These are phyloP conservation scores for Maudiozyma barnettii DNA, from an alignment of 805 yeast genomes.

Conservation along the genomic window DNA sequence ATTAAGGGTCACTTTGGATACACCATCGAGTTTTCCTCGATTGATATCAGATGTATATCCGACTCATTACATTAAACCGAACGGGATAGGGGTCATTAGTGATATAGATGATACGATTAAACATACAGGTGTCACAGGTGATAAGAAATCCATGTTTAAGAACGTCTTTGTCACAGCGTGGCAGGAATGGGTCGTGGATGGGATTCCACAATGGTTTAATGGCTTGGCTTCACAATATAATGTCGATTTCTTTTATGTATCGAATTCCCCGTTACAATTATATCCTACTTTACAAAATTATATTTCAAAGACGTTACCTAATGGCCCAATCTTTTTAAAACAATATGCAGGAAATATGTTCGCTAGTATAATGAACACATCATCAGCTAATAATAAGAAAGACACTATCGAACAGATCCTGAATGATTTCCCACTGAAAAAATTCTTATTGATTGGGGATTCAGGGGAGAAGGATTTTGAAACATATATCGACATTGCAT, in stretches of 20 bases:
- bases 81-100: conserved; percentile 67
- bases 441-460: conserved; percentile 83
- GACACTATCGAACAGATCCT: conserved; percentile 53
- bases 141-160: conserved; percentile 71
- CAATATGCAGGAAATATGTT: conserved; percentile 77
- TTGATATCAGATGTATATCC: conserved; percentile 11
- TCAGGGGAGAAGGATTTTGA: conserved; percentile 94
- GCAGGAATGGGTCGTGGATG: conserved; percentile 60
- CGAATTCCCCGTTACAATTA: conserved; percentile 92
- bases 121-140: conserved; percentile 81
- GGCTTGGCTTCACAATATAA: conserved; percentile 34
- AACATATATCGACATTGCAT: conserved; percentile 70
- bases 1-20: conserved; percentile 17
- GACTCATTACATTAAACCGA: conserved; percentile 12
- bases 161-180: conserved; percentile 65
- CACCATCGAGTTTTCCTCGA: conserved; percentile 12
- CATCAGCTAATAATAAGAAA: conserved; percentile 73
- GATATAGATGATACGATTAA: conserved; percentile 95
- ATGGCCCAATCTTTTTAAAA: conserved; percentile 78
- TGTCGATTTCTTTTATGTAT: conserved; percentile 79
- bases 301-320: conserved; percentile 44
- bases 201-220: conserved; percentile 64
- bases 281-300: conserved; percentile 38
- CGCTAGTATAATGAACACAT: conserved; percentile 69
- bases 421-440: conserved; percentile 64